phyloP scores from a whole-genome alignment of 495 filamentous ascomycete genomes.

The Aspergillus ostianus region DNA sequence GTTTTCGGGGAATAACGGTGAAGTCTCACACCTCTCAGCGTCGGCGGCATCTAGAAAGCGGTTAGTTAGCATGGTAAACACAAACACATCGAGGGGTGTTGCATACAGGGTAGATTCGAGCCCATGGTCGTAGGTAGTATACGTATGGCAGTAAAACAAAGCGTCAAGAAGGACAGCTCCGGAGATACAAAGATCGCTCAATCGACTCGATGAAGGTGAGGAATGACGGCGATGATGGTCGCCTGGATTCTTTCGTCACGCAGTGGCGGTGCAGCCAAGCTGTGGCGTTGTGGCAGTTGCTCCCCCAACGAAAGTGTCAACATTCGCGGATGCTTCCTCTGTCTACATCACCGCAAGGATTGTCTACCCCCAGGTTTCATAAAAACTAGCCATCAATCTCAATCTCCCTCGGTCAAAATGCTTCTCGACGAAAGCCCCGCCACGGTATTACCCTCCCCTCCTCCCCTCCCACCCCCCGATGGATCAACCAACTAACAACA shows the following conservation, averaged over 20 bases:
- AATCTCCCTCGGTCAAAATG: constrained; percentile 58
- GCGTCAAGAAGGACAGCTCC: background rate
- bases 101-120: constrained; percentile 70
- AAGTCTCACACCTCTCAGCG: constrained; percentile 81
- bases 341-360: background rate
- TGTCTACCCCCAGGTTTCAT: constrained; percentile 5
- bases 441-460: constrained; percentile 53
- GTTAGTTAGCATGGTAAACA: constrained; percentile 18
- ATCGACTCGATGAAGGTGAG: constrained; percentile 5
- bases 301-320: constrained; percentile 43
- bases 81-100: constrained; percentile 14
- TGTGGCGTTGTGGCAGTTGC: constrained; percentile 43
- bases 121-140: constrained; percentile 43
- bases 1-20: constrained; percentile 6
- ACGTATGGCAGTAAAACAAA: background rate
- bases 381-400: constrained; percentile 6
- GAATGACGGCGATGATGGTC: constrained; percentile 5
- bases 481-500: background rate
- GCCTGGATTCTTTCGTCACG: constrained; percentile 27
- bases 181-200: background rate
- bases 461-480: constrained; percentile 13
- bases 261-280: constrained; percentile 42
- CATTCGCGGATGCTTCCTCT: constrained; percentile 2
- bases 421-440: constrained; percentile 95
- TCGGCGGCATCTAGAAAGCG: constrained; percentile 80